phyloP scores from a whole-genome alignment of 1,284 basidiomycete genomes.

The Volvariella volvacea region DNA sequence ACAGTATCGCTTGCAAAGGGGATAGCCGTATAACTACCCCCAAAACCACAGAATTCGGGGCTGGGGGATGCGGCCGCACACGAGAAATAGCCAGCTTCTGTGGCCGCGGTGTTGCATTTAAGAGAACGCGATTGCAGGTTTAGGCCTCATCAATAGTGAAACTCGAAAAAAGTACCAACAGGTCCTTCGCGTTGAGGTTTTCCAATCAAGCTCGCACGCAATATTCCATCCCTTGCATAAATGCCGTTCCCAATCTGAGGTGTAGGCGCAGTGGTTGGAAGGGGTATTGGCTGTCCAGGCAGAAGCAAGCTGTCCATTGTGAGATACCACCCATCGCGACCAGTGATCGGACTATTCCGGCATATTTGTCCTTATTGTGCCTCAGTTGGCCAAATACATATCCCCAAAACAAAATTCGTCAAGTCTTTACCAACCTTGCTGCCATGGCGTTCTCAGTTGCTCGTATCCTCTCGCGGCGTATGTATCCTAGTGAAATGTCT shows the following conservation, averaged over 20 bases:
- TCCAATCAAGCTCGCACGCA: constrained; percentile 73
- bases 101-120: constrained; percentile 18
- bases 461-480: constrained; percentile 67
- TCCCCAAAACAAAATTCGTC: constrained; percentile 10
- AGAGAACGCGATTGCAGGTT: constrained; percentile 6
- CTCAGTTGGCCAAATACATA: constrained; percentile 6
- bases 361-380: constrained; percentile 21
- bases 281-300: constrained; percentile 76
- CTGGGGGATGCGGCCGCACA: constrained; percentile 60
- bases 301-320: constrained; percentile 45
- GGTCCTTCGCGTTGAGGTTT: constrained; percentile 55
- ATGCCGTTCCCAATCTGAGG: constrained; percentile 64
- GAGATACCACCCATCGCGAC: constrained; percentile 2
- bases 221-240: constrained; percentile 58
- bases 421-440: constrained; percentile 12
- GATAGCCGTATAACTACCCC: constrained; percentile 84
- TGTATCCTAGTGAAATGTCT: constrained; percentile 16
- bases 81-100: constrained; percentile 56
- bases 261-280: constrained; percentile 48
- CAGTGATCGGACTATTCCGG: constrained; percentile 4
- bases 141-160: constrained; percentile 7
- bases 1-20: constrained; percentile 80
- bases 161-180: constrained; percentile 39
- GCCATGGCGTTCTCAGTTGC: constrained; percentile 56
- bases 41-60: constrained; percentile 67